phyloP scores from a whole-genome alignment of 805 yeast genomes.

The Ogataea saltuana region DNA sequence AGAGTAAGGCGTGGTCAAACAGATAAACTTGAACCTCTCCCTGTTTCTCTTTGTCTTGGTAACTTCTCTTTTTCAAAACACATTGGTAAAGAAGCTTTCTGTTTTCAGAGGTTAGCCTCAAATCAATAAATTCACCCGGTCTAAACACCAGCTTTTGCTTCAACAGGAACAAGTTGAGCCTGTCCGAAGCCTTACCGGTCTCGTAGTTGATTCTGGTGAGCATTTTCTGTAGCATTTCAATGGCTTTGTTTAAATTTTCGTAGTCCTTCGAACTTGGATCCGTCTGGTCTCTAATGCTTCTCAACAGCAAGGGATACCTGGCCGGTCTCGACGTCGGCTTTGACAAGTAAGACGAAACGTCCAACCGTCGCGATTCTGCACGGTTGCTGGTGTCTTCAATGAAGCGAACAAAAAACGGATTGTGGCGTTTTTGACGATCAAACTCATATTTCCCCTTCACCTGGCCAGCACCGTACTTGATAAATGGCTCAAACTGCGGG shows the following conservation, averaged over 20 bases:
- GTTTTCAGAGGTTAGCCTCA: constrained; percentile 80
- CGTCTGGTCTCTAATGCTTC: constrained; percentile 81
- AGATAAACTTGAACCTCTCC: constrained; percentile 84
- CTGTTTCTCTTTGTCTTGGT: constrained; percentile 66
- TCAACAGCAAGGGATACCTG: constrained; percentile 81
- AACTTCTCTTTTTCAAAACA: constrained; percentile 66
- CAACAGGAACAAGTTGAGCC: constrained; percentile 83
- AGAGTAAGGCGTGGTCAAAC: constrained; percentile 83
- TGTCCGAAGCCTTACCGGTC: constrained; percentile 90
- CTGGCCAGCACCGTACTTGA: constrained; percentile 90
- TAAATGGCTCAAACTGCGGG: constrained; percentile 88
- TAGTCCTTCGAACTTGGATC: constrained; percentile 73
- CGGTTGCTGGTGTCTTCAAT: constrained; percentile 86
- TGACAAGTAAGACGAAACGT: constrained; percentile 87
- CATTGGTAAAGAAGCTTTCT: constrained; percentile 80
- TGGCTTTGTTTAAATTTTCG: constrained; percentile 67
- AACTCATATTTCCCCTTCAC: constrained; percentile 94
- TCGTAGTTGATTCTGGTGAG: constrained; percentile 80
- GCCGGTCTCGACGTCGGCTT: constrained; percentile 97
- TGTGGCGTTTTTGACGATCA: constrained; percentile 88
- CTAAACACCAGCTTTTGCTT: constrained; percentile 81
- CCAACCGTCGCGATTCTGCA: constrained; percentile 84
- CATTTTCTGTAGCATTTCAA: constrained; percentile 71
- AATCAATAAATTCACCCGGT: constrained; percentile 81
- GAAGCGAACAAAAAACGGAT: constrained; percentile 89